Evolutionary conservation across 345 rosid genomes (phyloP).

Genomic region (Bruguiera sexangula): DNA sequence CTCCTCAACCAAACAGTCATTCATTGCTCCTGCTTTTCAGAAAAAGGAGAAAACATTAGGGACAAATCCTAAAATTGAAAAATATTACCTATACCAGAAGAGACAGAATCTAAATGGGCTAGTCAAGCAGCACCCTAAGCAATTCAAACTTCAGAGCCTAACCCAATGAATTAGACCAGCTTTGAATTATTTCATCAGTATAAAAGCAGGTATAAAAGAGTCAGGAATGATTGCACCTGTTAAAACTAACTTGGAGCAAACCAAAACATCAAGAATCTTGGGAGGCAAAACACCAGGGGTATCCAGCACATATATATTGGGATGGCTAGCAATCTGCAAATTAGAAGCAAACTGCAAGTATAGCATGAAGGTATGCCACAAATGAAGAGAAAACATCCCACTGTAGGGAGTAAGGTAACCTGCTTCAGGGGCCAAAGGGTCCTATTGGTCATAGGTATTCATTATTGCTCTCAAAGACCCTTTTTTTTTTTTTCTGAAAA

Average conservation of each 20-base stretch:
- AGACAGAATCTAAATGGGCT: not conserved
- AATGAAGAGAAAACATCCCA: not conserved
- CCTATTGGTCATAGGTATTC: too few relatives aligned
- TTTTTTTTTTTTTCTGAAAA: too few relatives aligned
- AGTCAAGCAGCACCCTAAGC: not conserved
- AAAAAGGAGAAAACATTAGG: not conserved
- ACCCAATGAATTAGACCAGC: not conserved
- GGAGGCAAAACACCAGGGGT: constrained; percentile 85
- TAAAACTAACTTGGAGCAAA: constrained; percentile 71
- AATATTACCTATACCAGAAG: not conserved
- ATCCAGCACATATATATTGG: constrained; percentile 68
- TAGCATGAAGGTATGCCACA: not conserved
- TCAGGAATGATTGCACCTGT: constrained; percentile 45
- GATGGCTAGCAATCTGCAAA: constrained; percentile 76
- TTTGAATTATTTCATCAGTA: not conserved
- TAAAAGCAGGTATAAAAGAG: not conserved
- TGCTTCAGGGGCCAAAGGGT: not conserved
- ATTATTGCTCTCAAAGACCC: too few relatives aligned
- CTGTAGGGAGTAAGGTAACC: not conserved
- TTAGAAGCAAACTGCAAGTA: not conserved
- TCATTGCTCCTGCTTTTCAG: constrained; percentile 54
- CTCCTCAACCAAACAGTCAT: constrained; percentile 47
- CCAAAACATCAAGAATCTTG: constrained; percentile 42
- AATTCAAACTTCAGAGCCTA: not conserved
- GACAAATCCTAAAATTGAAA: not conserved